These are phyloP conservation scores for Trichoderma citrinoviride DNA, from an alignment of 2,329 filamentous ascomycete genomes.

Conservation along the genomic window DNA sequence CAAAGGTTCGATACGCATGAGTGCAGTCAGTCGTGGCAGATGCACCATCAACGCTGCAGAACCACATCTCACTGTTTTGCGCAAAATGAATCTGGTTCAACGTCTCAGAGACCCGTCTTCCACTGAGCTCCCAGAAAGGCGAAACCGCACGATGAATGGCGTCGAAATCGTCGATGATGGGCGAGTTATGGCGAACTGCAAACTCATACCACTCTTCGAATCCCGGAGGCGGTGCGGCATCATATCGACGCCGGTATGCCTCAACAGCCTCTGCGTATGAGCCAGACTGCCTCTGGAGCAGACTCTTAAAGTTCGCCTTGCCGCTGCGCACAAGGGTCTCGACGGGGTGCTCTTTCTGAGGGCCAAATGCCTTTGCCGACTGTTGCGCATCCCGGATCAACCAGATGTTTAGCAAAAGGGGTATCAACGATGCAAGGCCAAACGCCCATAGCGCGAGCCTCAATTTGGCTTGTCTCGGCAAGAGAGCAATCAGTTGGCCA, in stretches of 20 bases:
- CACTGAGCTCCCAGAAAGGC: conserved; percentile 43
- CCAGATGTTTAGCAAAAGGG: conserved; percentile 32
- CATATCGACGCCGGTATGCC: conserved; percentile 45
- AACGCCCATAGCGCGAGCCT: conserved; percentile 34
- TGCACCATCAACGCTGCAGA: conserved; percentile 33
- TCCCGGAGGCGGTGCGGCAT: conserved; percentile 68
- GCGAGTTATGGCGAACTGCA: conserved; percentile 58
- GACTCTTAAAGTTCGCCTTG: conserved; percentile 30
- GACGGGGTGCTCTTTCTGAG: conserved; percentile 35
- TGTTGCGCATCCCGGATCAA: conserved; percentile 26
- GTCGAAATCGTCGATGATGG: conserved; percentile 71
- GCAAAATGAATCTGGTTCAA: conserved; percentile 31
- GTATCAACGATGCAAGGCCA: conserved; percentile 31
- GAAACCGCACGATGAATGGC: conserved; percentile 40
- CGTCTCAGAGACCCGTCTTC: conserved; percentile 31
- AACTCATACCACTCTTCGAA: conserved; percentile 82
- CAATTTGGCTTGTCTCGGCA: conserved; percentile 34
- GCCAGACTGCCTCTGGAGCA: conserved; percentile 39
- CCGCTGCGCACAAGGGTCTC: conserved; percentile 34
- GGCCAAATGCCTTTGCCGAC: conserved; percentile 18
- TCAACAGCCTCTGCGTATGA: conserved; percentile 38
- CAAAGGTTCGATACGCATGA: conserved; percentile 35
- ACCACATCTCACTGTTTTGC: conserved; percentile 37
- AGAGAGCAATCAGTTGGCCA: conserved; percentile 31
- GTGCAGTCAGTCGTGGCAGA: conserved; percentile 33